Conservation (phyloP, 192 early-diverging fungal species). For the Linnemannia schmuckeri region DNA sequence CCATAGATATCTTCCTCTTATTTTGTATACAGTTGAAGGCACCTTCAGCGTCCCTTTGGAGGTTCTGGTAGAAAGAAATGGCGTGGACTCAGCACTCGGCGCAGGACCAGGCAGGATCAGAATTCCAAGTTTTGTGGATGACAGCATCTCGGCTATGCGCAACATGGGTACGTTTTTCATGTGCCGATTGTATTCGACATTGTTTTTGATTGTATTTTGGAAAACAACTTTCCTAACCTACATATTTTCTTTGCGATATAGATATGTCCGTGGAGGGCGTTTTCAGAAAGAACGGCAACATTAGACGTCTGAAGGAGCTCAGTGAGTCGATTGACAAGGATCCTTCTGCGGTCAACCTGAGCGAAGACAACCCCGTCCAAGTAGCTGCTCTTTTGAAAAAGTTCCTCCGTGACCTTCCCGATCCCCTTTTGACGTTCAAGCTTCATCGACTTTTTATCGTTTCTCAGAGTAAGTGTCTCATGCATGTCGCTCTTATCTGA, state of each 20-base stretch:
- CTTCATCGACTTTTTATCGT: slow-evolving; percentile 88
- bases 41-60: slow-evolving; percentile 95
- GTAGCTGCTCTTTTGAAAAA: slow-evolving; percentile 96
- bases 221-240: not conserved
- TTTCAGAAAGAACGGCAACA: slow-evolving; percentile 99
- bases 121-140: slow-evolving; percentile 90
- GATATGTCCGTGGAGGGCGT: slow-evolving; percentile 91
- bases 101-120: slow-evolving; percentile 75
- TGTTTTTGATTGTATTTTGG: not conserved
- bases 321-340: slow-evolving; percentile 90
- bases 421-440: slow-evolving; percentile 92
- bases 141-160: slow-evolving; percentile 81
- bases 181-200: not conserved
- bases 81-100: slow-evolving; percentile 82
- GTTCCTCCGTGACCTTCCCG: slow-evolving; percentile 95
- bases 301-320: slow-evolving; percentile 88
- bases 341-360: slow-evolving; percentile 76
- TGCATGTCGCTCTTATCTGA: not conserved
- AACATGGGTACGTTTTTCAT: slow-evolving; percentile 71
- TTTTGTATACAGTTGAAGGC: slow-evolving; percentile 62
- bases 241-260: not conserved
- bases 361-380: slow-evolving; percentile 86
- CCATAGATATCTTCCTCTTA: slow-evolving; percentile 12
- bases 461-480: slow-evolving; percentile 69
- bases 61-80: slow-evolving; percentile 83